phyloP scores from a whole-genome alignment of 257 asterid genomes.

The Lithospermum erythrorhizon region DNA sequence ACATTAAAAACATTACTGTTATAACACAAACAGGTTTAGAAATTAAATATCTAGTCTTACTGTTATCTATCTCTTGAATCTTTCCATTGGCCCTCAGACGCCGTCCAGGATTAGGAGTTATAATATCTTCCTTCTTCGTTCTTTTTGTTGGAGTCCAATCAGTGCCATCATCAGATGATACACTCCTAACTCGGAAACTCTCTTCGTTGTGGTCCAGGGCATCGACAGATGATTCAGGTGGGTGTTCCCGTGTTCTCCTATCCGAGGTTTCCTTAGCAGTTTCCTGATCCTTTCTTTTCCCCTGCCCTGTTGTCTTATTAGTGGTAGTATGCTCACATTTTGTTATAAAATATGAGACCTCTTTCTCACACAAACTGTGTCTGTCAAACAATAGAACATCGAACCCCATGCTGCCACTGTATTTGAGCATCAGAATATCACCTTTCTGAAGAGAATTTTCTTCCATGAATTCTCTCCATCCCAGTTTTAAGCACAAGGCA shows the following conservation, averaged over 20 bases:
- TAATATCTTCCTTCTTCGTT: not conserved
- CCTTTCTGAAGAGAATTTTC: constrained; percentile 22
- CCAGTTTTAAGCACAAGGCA: constrained; percentile 13
- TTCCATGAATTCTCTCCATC: constrained; percentile 28
- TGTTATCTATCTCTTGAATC: not conserved
- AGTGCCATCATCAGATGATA: constrained; percentile 6
- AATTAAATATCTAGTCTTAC: not conserved
- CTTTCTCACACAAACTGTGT: constrained; percentile 26
- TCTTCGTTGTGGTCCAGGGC: not conserved
- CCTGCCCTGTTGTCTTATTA: constrained; percentile 5
- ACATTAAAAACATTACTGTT: not conserved
- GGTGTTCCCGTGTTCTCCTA: constrained; percentile 1
- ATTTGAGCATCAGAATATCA: constrained; percentile 13
- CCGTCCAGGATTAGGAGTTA: constrained; percentile 1
- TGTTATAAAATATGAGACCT: constrained; percentile 23
- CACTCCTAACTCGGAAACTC: constrained; percentile 3
- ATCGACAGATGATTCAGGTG: not conserved
- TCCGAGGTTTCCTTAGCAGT: not conserved
- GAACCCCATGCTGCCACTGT: constrained; percentile 18
- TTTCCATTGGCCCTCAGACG: not conserved
- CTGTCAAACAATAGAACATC: constrained; percentile 21
- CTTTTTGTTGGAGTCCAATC: not conserved
- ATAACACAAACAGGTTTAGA: not conserved
- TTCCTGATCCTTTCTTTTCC: constrained; percentile 7
- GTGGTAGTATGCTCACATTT: constrained; percentile 14